Conservation (phyloP, 139 green algal species). For the Tetraselmis striata region DNA sequence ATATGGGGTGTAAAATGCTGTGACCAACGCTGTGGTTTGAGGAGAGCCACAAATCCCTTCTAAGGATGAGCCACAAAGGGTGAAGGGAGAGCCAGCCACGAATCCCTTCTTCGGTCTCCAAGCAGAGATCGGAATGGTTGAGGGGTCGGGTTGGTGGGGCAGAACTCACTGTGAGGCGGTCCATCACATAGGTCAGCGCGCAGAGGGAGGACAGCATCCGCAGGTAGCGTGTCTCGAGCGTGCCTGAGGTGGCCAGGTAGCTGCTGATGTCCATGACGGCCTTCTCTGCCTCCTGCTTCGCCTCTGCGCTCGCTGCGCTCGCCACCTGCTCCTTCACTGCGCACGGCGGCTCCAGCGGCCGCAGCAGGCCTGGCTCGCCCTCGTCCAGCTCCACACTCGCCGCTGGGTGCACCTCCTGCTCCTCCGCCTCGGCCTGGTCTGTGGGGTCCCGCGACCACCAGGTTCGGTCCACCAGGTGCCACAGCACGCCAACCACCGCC, state of each 20-base stretch:
- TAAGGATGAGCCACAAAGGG: too few relatives aligned
- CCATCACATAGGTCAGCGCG: constrained; percentile 25
- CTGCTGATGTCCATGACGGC: constrained; percentile 29
- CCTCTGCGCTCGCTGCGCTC: not conserved
- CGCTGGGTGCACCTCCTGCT: not conserved
- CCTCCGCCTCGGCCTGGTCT: too few relatives aligned
- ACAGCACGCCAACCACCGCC: not conserved
- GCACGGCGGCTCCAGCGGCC: too few relatives aligned
- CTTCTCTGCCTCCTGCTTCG: not conserved
- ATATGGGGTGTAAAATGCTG: too few relatives aligned
- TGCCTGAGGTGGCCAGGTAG: constrained; percentile 38
- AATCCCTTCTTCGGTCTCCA: too few relatives aligned
- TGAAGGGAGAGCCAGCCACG: too few relatives aligned
- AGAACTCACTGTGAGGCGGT: constrained; percentile 19
- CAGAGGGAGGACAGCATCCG: constrained; percentile 40
- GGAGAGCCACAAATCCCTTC: too few relatives aligned
- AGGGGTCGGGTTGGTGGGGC: too few relatives aligned
- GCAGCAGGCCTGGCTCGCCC: too few relatives aligned
- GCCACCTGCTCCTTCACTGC: not conserved
- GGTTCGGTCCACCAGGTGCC: not conserved
- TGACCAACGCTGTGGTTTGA: too few relatives aligned
- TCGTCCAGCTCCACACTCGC: not conserved
- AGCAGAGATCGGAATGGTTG: too few relatives aligned
- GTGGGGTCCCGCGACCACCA: not conserved
- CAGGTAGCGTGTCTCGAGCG: constrained; percentile 52